A percentile compares a stretch with the other conserved stretches of the same genome.
phyloP scores from a whole-genome alignment of 2,329 filamentous ascomycete species.

The Nigrospora osmanthi region DNA sequence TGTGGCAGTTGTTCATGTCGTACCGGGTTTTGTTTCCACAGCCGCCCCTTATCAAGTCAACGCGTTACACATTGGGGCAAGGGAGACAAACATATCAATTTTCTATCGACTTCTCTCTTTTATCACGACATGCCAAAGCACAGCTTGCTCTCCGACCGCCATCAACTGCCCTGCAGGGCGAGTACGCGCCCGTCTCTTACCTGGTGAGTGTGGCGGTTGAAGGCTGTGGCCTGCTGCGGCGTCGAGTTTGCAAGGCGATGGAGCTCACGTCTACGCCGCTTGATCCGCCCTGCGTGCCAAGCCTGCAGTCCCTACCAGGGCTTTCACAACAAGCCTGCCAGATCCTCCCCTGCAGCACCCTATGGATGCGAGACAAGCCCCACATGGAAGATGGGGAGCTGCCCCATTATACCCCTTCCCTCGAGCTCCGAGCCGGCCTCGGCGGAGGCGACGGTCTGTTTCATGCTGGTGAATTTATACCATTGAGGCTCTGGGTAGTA shows the following conservation, averaged over 20 bases:
- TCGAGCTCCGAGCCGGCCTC: not conserved
- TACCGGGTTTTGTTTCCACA: no score
- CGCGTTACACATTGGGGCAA: no score
- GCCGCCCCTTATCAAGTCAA: no score
- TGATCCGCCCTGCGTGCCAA: not conserved
- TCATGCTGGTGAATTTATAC: not conserved
- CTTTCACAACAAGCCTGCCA: not conserved
- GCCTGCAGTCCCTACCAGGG: not conserved
- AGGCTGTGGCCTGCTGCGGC: not conserved
- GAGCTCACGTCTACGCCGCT: not conserved
- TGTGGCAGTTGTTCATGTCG: no score
- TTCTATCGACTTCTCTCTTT: no score
- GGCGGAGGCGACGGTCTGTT: not conserved
- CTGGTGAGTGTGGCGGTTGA: not conserved
- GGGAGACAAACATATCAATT: no score
- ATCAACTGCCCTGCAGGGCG: not conserved
- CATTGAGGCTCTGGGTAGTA: not conserved
- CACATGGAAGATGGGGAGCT: not conserved
- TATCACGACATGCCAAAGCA: no score
- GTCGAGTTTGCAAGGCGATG: not conserved
- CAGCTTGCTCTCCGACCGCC: not conserved
- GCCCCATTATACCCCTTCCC: no score
- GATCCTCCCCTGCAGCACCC: not conserved
- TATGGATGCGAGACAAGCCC: not conserved
- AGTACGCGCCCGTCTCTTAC: not conserved